Conservation (phyloP, 139 green algal species). For the Closterium sp. region DNA sequence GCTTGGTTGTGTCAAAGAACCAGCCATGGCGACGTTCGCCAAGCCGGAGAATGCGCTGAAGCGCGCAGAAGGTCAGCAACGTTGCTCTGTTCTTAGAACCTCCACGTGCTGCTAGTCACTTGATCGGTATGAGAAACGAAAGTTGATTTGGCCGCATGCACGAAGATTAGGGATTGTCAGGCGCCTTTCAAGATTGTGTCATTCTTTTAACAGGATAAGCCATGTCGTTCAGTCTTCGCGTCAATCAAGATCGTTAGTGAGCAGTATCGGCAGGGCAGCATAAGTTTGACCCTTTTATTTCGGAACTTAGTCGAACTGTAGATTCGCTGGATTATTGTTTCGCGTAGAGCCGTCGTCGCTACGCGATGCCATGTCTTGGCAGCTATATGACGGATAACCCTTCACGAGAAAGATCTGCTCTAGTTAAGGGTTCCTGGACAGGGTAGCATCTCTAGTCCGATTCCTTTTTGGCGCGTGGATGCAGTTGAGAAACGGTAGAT, state of each 20-base stretch:
- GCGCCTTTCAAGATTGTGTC: not conserved
- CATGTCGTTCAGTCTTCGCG: not conserved
- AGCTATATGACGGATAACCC: not conserved
- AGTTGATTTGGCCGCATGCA: not conserved
- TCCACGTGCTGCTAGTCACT: not conserved
- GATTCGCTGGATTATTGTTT: not conserved
- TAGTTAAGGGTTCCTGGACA: not conserved
- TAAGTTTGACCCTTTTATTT: not conserved
- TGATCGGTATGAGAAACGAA: not conserved
- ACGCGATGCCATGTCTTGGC: not conserved
- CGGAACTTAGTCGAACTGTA: not conserved
- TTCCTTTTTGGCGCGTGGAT: too few relatives aligned
- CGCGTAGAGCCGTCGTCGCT: not conserved
- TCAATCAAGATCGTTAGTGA: not conserved
- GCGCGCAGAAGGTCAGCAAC: constrained; percentile 67
- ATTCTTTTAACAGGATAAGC: not conserved
- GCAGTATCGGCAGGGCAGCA: not conserved
- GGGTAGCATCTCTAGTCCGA: not conserved
- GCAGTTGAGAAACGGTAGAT: too few relatives aligned
- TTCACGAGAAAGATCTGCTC: not conserved
- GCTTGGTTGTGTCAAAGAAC: not conserved
- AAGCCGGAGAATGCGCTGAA: constrained; percentile 98
- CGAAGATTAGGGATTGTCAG: not conserved
- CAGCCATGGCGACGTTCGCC: constrained; percentile 62
- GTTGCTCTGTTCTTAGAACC: not conserved